Base-by-base conservation (phyloP, 164 flowering plant species). In the Berberis vulgaris region DNA sequence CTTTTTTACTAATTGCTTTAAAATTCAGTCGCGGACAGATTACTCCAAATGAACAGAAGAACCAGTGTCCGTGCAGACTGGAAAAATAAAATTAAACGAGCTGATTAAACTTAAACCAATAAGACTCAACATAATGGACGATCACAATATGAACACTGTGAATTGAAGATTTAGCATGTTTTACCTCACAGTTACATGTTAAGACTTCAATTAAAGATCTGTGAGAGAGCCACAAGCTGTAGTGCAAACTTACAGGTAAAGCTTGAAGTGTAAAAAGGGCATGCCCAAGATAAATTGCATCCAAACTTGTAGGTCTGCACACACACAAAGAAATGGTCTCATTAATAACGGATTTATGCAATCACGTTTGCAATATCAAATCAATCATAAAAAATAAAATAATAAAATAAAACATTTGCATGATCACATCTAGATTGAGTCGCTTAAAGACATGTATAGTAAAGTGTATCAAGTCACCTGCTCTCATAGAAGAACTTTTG, bases 221-320 rank as follows among this genome's bases (percentile, higher is more conserved):
- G 45, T 9, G 11, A 7, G 57, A 50, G 41, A 7, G 57, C 60
- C 43, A 53, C 38, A 45, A 53, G 53, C 54, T 26, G 11, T 39
- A 45, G 54, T 47, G 39, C 11, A 13, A 67, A 84, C 98, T 91
- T 75, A 94, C 97, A n/a, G 94, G 86, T 73, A 86, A 78, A 38
- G 82, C 96, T 54, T 87, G 80, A 68, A 87, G 86, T 41, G 75
- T 78, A 70, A 91, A 71, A 59, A 95, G 88, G 49, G 78, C 77
- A 78, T 91, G 96, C 11, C 83, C 88, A 68, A 94, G 91, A 73
- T 91, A 77, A 41, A 73, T 4, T 60, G 97, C 96, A 83, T 94
- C 99, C 78, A 94, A 69, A 75, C 97, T 91, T 57, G 96, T 86
- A 8, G 96, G 91, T 83, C 99, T 94, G 82, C 65, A 45, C 41